Conservation (phyloP, 768 basidiomycete genomes). For the Hirschioporus abietinus region DNA sequence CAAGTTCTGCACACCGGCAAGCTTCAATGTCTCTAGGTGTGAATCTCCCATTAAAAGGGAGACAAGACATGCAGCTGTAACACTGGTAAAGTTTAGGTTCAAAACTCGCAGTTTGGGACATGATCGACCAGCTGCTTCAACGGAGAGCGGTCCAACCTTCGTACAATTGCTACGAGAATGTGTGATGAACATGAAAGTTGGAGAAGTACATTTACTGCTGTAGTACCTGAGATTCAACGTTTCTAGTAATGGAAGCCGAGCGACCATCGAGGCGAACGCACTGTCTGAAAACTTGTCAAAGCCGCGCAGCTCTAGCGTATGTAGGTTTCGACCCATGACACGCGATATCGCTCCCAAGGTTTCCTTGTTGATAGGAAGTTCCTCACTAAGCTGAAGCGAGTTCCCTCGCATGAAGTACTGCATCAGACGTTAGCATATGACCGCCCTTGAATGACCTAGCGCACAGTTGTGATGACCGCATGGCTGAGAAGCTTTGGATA, state of each 20-base stretch:
- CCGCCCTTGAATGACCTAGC: constrained; percentile 13
- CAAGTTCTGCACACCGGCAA: constrained; percentile 59
- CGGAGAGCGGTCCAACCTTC: constrained; percentile 47
- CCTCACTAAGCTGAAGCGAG: constrained; percentile 39
- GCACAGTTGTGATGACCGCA: constrained; percentile 51
- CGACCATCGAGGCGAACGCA: constrained; percentile 45
- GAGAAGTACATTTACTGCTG: constrained; percentile 4
- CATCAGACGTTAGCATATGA: not conserved
- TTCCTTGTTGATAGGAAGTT: constrained; percentile 43
- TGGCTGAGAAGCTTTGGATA: constrained; percentile 50
- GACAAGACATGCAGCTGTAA: constrained; percentile 42
- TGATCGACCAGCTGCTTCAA: constrained; percentile 33
- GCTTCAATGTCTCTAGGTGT: constrained; percentile 50
- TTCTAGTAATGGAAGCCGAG: constrained; percentile 37
- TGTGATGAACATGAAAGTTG: constrained; percentile 11
- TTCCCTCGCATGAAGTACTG: constrained; percentile 58
- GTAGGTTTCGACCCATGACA: constrained; percentile 30
- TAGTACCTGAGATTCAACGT: constrained; percentile 51
- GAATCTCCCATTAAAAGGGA: constrained; percentile 35
- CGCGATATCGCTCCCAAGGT: constrained; percentile 43
- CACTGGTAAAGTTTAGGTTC: constrained; percentile 60
- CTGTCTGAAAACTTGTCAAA: constrained; percentile 49
- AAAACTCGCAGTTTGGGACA: constrained; percentile 41
- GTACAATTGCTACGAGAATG: constrained; percentile 46
- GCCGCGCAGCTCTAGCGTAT: constrained; percentile 44